Percentiles rank a stretch among this genome's conserved stretches.
These are phyloP conservation scores for Leishmania tarentolae DNA, from an alignment of 208 protist genomes.

Conservation along the genomic window DNA sequence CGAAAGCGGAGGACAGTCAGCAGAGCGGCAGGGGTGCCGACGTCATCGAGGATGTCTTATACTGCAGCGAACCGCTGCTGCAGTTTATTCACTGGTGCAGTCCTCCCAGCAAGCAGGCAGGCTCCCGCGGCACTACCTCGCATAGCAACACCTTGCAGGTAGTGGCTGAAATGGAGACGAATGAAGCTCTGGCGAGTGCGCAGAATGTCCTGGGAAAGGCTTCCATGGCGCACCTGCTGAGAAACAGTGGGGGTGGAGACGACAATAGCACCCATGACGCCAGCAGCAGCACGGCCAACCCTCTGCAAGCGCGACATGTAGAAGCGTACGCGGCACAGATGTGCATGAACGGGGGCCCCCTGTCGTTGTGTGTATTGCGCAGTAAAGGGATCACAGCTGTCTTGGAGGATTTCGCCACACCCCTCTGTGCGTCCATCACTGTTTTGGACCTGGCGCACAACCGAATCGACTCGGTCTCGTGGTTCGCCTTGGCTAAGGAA, in stretches of 20 bases:
- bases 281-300: not conserved
- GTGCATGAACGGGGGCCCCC: slow-evolving; percentile 1
- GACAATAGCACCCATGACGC: not conserved
- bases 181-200: slow-evolving; percentile 32
- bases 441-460: slow-evolving; percentile 65
- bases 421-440: slow-evolving; percentile 40
- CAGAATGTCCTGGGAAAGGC: slow-evolving; percentile 17
- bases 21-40: not conserved
- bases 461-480: slow-evolving; percentile 48
- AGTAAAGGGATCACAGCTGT: slow-evolving; percentile 44
- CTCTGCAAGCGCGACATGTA: slow-evolving; percentile 38
- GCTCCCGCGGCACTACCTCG: not conserved
- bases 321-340: slow-evolving; percentile 37
- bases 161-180: slow-evolving; percentile 47
- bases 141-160: slow-evolving; percentile 38
- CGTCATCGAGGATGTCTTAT: slow-evolving; percentile 24
- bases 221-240: not conserved
- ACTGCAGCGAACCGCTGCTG: slow-evolving; percentile 25
- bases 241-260: not conserved
- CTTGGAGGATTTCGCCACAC: slow-evolving; percentile 31
- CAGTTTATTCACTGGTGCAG: slow-evolving; percentile 28
- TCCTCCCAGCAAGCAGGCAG: not conserved
- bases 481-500: slow-evolving; percentile 45
- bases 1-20: not conserved
- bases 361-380: slow-evolving; percentile 47